Evolutionary conservation across 225 moss, liverwort and hornwort species (phyloP).

Genomic region (Marchantia paleacea): DNA sequence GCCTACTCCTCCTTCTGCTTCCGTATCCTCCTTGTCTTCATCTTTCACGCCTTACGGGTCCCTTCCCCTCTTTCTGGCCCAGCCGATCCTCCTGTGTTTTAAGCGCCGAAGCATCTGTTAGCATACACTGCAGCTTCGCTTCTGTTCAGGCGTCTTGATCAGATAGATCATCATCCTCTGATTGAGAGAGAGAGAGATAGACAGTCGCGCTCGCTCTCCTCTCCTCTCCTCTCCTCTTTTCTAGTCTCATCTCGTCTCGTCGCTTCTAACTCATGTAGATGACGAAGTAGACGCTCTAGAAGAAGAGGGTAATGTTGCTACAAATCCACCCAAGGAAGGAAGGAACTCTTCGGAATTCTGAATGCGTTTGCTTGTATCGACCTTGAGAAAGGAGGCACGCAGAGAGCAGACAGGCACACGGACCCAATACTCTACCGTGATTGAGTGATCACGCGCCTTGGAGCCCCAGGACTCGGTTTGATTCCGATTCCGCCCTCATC

Average conservation of each 20-base stretch:
- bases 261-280: background rate
- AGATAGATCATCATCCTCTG: conserved; percentile 2
- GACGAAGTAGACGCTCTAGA: background rate
- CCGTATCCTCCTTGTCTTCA: conserved; percentile 1
- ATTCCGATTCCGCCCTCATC: background rate
- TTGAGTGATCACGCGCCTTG: background rate
- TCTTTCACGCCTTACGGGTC: background rate
- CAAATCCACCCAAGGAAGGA: background rate
- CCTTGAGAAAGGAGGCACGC: background rate
- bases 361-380: background rate
- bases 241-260: too few relatives aligned
- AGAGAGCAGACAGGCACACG: too few relatives aligned
- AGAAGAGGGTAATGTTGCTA: background rate
- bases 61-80: background rate
- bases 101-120: background rate
- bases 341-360: background rate
- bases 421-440: background rate
- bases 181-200: background rate
- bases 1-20: background rate
- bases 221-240: too few relatives aligned
- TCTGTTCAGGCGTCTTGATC: background rate
- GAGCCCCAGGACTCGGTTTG: background rate
- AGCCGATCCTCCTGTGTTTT: conserved; percentile 1
- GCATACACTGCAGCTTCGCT: background rate
- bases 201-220: background rate